Evolutionary conservation across 352 stramenopile genomes (phyloP).

Genomic region (Globisporangium cylindrosporum): DNA sequence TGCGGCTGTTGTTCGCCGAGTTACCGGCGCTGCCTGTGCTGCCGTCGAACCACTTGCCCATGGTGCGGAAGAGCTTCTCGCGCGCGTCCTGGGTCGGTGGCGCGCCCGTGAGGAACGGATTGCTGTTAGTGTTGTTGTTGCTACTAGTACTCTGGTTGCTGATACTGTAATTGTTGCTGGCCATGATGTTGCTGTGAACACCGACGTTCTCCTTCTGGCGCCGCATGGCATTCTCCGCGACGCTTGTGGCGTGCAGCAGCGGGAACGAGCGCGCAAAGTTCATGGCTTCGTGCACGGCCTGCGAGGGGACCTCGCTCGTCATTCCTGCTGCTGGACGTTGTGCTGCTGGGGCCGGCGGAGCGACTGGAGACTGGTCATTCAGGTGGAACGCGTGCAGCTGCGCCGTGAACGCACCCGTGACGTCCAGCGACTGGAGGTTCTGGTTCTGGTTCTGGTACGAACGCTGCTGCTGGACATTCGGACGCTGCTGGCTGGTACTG

Average conservation of each 20-base stretch:
- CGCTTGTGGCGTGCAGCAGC: constrained; percentile 32
- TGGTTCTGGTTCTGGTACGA: constrained; percentile 4
- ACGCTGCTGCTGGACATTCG: not conserved
- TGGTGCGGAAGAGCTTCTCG: constrained; percentile 46
- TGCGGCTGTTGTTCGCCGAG: constrained; percentile 10
- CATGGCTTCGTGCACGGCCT: constrained; percentile 10
- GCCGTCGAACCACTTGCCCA: constrained; percentile 51
- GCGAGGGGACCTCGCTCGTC: not conserved
- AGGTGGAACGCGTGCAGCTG: constrained; percentile 11
- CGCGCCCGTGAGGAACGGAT: not conserved
- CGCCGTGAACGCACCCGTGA: constrained; percentile 8
- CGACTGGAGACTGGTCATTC: constrained; percentile 6
- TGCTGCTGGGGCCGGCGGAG: not conserved
- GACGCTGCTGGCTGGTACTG: not conserved
- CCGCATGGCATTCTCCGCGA: constrained; percentile 12
- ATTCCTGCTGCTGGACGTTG: no score
- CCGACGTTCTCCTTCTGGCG: constrained; percentile 9
- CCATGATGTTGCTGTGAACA: not conserved
- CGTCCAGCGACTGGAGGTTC: constrained; percentile 2
- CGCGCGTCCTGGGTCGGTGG: constrained; percentile 20
- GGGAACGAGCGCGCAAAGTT: constrained; percentile 40
- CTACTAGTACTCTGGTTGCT: not conserved
- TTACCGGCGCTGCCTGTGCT: constrained; percentile 3
- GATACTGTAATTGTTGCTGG: not conserved
- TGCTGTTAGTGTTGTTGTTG: constrained; percentile 7